Evolutionary conservation across 192 early-diverging fungal genomes (phyloP).

Genomic region (Martensiomyces pterosporus): DNA sequence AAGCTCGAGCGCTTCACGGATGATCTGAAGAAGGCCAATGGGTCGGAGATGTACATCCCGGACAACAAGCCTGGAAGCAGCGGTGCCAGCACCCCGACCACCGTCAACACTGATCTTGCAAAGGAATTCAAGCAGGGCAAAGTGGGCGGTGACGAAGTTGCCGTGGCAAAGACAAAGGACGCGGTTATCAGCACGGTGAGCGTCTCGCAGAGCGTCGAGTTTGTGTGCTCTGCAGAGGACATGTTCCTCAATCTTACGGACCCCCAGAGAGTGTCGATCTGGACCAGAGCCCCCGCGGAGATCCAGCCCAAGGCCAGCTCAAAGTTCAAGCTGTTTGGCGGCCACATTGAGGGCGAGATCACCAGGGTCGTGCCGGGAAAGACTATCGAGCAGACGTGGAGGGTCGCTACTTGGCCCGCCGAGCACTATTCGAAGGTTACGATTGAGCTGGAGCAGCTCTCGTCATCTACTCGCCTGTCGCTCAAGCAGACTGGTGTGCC

Average conservation of each 20-base stretch:
- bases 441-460: conserved; percentile 65
- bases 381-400: conserved; percentile 83
- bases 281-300: conserved; percentile 73
- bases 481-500: conserved; percentile 83
- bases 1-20: conserved; percentile 62
- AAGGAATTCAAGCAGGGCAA: conserved; percentile 24
- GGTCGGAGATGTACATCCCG: conserved; percentile 80
- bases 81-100: conserved; percentile 6
- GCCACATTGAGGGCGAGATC: conserved; percentile 79
- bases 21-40: conserved; percentile 71
- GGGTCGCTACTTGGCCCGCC: conserved; percentile 79
- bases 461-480: conserved; percentile 62
- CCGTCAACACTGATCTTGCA: conserved; percentile 7
- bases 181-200: conserved; percentile 58
- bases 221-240: conserved; percentile 76
- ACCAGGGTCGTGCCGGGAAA: conserved; percentile 67
- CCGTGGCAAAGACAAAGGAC: conserved; percentile 16
- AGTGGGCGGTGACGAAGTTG: conserved; percentile 5
- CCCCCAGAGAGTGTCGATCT: conserved; percentile 61
- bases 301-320: conserved; percentile 60
- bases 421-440: conserved; percentile 83
- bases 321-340: conserved; percentile 77
- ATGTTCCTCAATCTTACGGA: conserved; percentile 82
- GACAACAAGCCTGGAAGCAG: conserved; percentile 15
- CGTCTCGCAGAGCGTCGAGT: conserved; percentile 72